Base-by-base conservation (phyloP, 371 early-diverging fungal species). In the Apophysomyces sp. region DNA sequence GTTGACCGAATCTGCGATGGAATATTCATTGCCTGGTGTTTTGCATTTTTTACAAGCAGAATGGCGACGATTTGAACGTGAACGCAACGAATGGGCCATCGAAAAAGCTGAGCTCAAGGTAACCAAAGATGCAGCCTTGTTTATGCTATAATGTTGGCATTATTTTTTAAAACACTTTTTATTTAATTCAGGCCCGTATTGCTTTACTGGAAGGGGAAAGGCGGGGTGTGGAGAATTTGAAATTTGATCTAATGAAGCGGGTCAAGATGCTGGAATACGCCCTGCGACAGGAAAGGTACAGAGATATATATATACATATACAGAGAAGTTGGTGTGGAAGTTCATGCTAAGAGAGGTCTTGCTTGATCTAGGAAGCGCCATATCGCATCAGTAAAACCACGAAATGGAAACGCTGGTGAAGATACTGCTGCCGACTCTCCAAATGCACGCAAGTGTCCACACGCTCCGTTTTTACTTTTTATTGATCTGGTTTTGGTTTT, bases 261-360 rank as follows among this genome's bases (percentile, higher is more conserved):
- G 86, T 94, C 36, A 92, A 92, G 72, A 93, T 96, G 95, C 81
- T 96, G 11, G 95, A 96, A 74, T 92, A 83, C 79, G 91, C 93
- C 11, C 65, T 96, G 63, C 63, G 81, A 53, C 86, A 88, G 69
- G 90, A 92, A 66, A 85, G 90, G 90, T 87, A 74, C 39, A 13
- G 12, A 56, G 37, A 30, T 31, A 57, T 2, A 41, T 6, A 41
- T n/a, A 41, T 6, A 41, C 6, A 41, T 41, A 18, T 37, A 37
- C 6, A 12, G 37, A 58, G 32, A 58, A 40, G 7, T 1, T 39
- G 28, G 24, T 28, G 26, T 11, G 58, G n/a, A 31, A 27, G 2
- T 21, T 44, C 21, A 44, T 44, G 49, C 6, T 44, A 21, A 44
- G 21, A 21, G 21, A 9, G 9, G 21, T 21, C 11, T 15, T 16